These are phyloP conservation scores for Sporothrix protearum DNA, from an alignment of 2,329 filamentous ascomycete genomes.

Conservation along the genomic window DNA sequence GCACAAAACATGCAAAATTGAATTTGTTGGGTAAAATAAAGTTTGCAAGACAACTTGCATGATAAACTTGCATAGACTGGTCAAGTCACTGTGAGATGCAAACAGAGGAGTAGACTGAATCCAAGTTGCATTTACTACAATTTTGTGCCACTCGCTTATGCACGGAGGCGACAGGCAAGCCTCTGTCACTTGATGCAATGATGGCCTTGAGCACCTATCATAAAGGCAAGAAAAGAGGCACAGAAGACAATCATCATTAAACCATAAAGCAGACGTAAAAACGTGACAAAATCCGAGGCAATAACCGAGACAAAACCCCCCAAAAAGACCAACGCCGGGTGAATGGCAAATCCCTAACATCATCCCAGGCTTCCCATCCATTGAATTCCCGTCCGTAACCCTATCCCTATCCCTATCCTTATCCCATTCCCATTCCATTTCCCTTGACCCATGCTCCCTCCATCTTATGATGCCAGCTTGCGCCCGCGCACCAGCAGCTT, in stretches of 20 bases:
- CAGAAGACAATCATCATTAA: conserved; percentile 2
- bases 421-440: background rate
- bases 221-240: background rate
- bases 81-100: background rate
- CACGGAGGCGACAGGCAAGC: too few relatives aligned
- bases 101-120: background rate
- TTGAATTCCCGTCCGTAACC: too few relatives aligned
- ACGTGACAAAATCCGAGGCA: conserved; percentile 3
- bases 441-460: too few relatives aligned
- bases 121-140: background rate
- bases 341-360: background rate
- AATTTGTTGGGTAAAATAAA: too few relatives aligned
- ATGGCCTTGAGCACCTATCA: background rate
- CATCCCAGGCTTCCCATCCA: background rate
- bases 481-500: conserved; percentile 54
- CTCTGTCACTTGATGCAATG: background rate
- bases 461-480: conserved; percentile 38
- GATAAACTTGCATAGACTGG: too few relatives aligned
- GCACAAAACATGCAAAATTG: too few relatives aligned
- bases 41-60: background rate
- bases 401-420: background rate
- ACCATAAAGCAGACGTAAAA: conserved; percentile 3
- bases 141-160: background rate
- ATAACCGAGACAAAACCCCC: too few relatives aligned
- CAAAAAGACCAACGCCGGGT: conserved; percentile 10